Base-by-base conservation (phyloP, 1,284 basidiomycete genomes). In the Wallemia ichthyophaga region DNA sequence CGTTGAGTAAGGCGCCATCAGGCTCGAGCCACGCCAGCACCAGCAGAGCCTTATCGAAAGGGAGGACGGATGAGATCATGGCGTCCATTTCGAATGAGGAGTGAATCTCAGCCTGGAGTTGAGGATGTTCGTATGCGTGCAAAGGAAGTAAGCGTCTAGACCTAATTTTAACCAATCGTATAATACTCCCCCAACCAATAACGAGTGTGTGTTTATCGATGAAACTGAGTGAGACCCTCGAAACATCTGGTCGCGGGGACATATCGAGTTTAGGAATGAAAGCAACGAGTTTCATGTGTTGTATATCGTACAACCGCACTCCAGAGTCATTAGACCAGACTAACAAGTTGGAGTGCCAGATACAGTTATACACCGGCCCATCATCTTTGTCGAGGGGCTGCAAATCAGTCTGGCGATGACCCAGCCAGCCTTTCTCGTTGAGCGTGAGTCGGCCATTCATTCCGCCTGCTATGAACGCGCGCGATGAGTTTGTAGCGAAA, bases 281-380 rank as follows among this genome's bases (percentile, higher is more conserved):
- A 0, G 83, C 83, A 61, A 99, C 83, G 3, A 85, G 78, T 37
- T 81, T 78, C 63, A 83, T 79, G 0, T 83, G 83, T 1, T 73
- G 71, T 0, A 80, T 82, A 67, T 98, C 91, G 67, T 91, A 92
- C 58, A 99, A 83, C 67, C 91, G 88, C 59, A 98, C 84, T 23
- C 94, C 94, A 81, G 86, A 62, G 69, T 98, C 94, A 65, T 89
- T 94, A 1, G 92, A 88, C 94, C 94, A 99, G 0, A 88, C 89
- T 61, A 96, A 87, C 26, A 95, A 74, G 59, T 78, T 77, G 1
- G 80, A 82, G 64, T 79, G 74, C 94, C 94, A 98, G 60, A 82
- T 76, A 2, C 81, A 79, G 32, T 82, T 80, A 88, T 88, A 96
- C 61, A 98, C 85, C 0, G 94, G 86, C 1, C 92, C 94, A 5